These are phyloP conservation scores for Oryza brachyantha DNA, from an alignment of 176 grass and related monocot genomes.

Conservation along the genomic window DNA sequence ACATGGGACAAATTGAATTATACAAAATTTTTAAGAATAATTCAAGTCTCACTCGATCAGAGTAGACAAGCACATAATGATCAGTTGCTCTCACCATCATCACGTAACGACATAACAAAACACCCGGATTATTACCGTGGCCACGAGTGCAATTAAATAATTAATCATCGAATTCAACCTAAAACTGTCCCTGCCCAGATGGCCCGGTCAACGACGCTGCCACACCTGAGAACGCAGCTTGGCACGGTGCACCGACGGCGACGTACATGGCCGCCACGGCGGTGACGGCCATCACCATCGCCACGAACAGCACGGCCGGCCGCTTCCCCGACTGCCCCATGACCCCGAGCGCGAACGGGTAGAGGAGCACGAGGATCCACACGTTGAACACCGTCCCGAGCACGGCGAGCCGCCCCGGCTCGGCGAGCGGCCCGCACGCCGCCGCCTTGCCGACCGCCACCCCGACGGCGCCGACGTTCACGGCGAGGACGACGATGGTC, in stretches of 20 bases:
- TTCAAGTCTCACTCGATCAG: too few relatives aligned
- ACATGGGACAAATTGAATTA: too few relatives aligned
- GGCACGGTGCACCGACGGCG: neutral
- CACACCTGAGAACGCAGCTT: conserved; percentile 6
- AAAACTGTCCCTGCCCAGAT: neutral
- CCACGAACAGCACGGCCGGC: conserved; percentile 7
- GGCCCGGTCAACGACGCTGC: neutral
- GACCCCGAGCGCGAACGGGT: conserved; percentile 46
- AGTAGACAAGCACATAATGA: neutral
- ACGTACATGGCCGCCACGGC: conserved; percentile 6
- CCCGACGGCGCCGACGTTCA: conserved; percentile 34
- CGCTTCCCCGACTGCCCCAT: conserved; percentile 48
- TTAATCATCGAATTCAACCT: neutral
- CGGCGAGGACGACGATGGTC: conserved; percentile 12
- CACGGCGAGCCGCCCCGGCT: conserved; percentile 21
- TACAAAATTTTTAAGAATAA: too few relatives aligned
- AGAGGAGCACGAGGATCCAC: conserved; percentile 48
- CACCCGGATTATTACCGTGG: conserved; percentile 6
- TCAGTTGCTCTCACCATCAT: neutral
- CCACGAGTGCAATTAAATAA: too few relatives aligned
- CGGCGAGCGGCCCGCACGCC: conserved; percentile 12
- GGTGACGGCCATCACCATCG: conserved; percentile 18
- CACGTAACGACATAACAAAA: neutral
- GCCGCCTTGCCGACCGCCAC: conserved; percentile 27
- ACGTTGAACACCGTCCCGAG: conserved; percentile 48